Evolutionary conservation across 306 rosid species (phyloP), one percentile per base, ranked within the genome.

Genomic region (Dicorynia guianensis): DNA sequence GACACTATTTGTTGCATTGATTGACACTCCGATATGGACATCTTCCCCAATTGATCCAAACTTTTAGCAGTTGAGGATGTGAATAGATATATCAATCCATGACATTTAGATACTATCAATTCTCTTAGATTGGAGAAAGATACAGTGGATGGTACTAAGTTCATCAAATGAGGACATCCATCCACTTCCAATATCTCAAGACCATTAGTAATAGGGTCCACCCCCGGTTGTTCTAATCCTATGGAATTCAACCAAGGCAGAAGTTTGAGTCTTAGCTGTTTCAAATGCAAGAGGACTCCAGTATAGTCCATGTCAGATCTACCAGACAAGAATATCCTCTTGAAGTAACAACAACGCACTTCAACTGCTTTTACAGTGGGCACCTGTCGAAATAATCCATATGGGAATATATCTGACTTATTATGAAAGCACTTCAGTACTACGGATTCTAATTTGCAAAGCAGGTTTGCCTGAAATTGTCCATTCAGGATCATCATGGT

Each of bases 381-480:
- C 5, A 68, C 42, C 18, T 55, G 15, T 9, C 2, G 42, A 8
- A 68, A 35, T 7, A 68, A 50, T n/a, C 2, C 14, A 50, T 2
- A 14, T 39, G 44, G 17, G 5, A 20, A 50, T 7, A 49, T 4
- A 35, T 18, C 48, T 50, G 30, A 19, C 5, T 20, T 1, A 44
- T 11, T 1, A 19, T 54, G 4, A 50, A 2, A 1, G 47, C 11
- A 1, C 0, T 0, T 0, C 1, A 68, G 1, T 12, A 0, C 0
- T 11, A 66, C 1, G 4, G 1, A 5, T 25, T 47, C 30, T 30
- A 47, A 46, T 13, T 9, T 48, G 42, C 8, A 6, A 14, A 67
- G 12, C n/a, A 35, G 4, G 11, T 48, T 39, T 14, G 10, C 44
- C 3, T 46, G 36, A 30, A 33, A 1, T 3, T 67, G 20, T 18